Evolutionary conservation across 768 basidiomycete species (phyloP).

Genomic region (Tulasnella sp.): DNA sequence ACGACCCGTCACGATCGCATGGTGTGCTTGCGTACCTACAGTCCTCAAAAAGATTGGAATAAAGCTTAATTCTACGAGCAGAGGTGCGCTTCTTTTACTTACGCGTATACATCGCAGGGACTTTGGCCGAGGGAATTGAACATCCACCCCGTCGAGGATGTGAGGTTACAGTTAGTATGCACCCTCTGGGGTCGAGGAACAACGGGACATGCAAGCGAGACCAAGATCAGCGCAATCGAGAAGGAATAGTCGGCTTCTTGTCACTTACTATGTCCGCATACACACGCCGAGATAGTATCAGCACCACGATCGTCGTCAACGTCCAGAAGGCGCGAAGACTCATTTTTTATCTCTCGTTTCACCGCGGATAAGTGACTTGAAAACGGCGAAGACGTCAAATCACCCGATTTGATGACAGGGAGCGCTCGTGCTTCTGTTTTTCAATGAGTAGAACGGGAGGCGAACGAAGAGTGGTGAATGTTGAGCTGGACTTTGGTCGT

Average conservation of each 20-base stretch:
- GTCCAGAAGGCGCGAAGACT: neutral
- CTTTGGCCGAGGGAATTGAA: neutral
- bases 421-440: neutral
- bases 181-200: neutral
- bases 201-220: neutral
- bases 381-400: neutral
- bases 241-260: neutral
- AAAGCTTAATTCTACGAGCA: too few relatives aligned
- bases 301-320: neutral
- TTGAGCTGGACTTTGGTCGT: neutral
- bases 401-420: neutral
- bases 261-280: neutral
- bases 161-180: neutral
- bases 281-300: neutral
- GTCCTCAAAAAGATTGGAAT: too few relatives aligned
- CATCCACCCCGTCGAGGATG: neutral
- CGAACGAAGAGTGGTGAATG: neutral
- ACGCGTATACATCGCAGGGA: neutral
- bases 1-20: neutral
- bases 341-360: neutral
- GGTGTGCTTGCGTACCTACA: neutral
- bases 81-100: too few relatives aligned
- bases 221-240: neutral
- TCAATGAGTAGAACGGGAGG: neutral
- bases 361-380: neutral